Percentiles rank a stretch among this genome's conserved stretches.
Conservation (phyloP, 306 rosid species). For the Vigna mungo region DNA sequence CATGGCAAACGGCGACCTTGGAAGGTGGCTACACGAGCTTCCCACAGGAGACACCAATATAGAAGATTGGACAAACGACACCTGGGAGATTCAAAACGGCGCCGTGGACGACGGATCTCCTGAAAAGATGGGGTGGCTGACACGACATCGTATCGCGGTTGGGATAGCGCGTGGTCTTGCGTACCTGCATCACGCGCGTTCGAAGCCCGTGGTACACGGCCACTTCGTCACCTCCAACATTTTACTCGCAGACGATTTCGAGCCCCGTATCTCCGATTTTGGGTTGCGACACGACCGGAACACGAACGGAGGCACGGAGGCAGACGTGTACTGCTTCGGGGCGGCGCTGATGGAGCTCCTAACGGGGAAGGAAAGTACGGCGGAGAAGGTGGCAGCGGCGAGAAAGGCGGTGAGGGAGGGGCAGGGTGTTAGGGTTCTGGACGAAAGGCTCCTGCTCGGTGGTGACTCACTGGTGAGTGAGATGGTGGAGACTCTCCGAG, state of each 20-base stretch:
- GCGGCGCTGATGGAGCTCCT: conserved; percentile 74
- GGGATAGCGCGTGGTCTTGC: conserved; percentile 96
- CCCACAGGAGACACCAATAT: conserved; percentile 84
- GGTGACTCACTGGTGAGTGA: conserved; percentile 56
- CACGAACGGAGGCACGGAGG: conserved; percentile 37
- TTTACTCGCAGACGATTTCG: conserved; percentile 64
- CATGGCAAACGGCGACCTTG: conserved; percentile 86
- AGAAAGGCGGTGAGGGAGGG: conserved; percentile 76
- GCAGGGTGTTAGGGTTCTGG: conserved; percentile 50
- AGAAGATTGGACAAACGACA: conserved; percentile 88
- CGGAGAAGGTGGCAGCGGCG: conserved; percentile 64
- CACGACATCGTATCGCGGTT: conserved; percentile 84
- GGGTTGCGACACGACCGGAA: conserved; percentile 53
- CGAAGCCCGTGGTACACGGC: conserved; percentile 78
- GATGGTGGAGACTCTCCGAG: conserved; percentile 82
- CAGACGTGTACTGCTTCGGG: conserved; percentile 85
- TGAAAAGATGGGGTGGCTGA: conserved; percentile 70
- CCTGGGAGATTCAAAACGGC: conserved; percentile 72
- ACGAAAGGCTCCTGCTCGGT: conserved; percentile 53
- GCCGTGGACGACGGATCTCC: conserved; percentile 28
- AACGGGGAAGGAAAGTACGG: conserved; percentile 66
- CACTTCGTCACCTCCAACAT: conserved; percentile 78
- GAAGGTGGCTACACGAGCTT: conserved; percentile 89
- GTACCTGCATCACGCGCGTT: conserved; percentile 85
- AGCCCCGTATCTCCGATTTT: conserved; percentile 78